Base-by-base conservation (phyloP, 805 yeast genomes). In the Wickerhamiella parazyma region DNA sequence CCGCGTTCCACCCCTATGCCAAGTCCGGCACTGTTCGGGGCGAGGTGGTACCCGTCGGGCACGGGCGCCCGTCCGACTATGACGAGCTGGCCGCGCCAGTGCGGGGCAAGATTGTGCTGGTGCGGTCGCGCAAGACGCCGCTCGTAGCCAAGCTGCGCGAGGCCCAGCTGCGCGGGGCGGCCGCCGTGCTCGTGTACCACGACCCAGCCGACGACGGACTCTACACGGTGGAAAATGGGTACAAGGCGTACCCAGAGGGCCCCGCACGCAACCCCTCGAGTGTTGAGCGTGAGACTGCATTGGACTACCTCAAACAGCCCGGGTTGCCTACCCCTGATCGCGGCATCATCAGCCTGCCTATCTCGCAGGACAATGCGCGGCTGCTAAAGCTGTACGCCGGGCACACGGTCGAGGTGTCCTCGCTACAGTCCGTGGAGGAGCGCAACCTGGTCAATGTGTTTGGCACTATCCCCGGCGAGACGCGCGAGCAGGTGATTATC, bases 321-420 rank as follows among this genome's bases (percentile, higher is more conserved):
- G 91, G 89, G 25, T 87, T 80, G 55, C 71, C 86, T 0, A 75
- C 84, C 1, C 85, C 86, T 1, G 82, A 80, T 3, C 85, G 86
- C 11, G 60, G 59, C 18, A 81, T 81, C 45, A 89, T 89, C 5
- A 75, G 76, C 14, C 62, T 81, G 36, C 89, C 91, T 12, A 72
- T 81, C 41, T 72, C 80, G 33, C 76, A 68, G 54, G 61, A 65
- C 26, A 84, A 79, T 41, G 79, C 78, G 2, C 55, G 66, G 41
- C 86, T 85, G 4, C 74, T 81, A 38, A 63, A 80, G 52, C 59
- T 67, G 49, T 62, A 69, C 29, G 59, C 81, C 48, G 66, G 67
- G 26, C 76, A 76, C 55, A 55, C 66, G 16, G 60, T 81, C 36
- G 73, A 78, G 53, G 62, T 81, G 33, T 73, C 62, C 60, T 76